Conservation (phyloP, 2,329 filamentous ascomycete species). For the Seiridium cupressi region DNA sequence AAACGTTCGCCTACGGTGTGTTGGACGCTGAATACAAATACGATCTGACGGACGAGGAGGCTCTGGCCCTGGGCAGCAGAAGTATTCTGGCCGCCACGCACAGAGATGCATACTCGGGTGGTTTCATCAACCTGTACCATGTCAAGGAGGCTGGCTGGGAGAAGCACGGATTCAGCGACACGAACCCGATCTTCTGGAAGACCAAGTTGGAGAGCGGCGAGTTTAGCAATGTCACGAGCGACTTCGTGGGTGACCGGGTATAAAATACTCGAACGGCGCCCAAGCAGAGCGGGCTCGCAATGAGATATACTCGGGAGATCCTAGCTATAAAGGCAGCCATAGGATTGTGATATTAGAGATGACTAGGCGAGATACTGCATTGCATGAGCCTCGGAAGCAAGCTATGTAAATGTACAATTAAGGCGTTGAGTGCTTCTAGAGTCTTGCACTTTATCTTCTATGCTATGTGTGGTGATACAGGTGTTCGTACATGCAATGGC, state of each 20-base stretch:
- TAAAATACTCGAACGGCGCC: neutral
- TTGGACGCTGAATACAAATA: slow-evolving; percentile 94
- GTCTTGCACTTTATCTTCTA: neutral
- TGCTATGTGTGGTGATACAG: neutral
- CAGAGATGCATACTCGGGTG: slow-evolving; percentile 97
- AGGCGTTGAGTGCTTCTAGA: slow-evolving; percentile 9
- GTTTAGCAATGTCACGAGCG: slow-evolving; percentile 90
- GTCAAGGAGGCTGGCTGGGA: slow-evolving; percentile 99
- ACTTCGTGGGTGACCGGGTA: slow-evolving; percentile 47
- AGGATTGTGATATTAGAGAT: slow-evolving; percentile 14
- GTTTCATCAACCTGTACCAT: slow-evolving; percentile 98
- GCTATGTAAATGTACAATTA: slow-evolving; percentile 22
- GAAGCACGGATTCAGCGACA: slow-evolving; percentile 97
- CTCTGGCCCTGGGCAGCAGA: slow-evolving; percentile 83
- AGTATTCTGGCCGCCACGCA: slow-evolving; percentile 96
- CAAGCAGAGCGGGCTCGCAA: neutral
- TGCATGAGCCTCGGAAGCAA: slow-evolving; percentile 11
- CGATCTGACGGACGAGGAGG: slow-evolving; percentile 82
- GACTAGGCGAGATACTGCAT: slow-evolving; percentile 7
- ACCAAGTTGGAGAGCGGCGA: slow-evolving; percentile 98
- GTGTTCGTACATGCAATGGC: neutral
- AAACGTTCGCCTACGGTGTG: slow-evolving; percentile 98
- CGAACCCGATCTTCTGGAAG: slow-evolving; percentile 99
- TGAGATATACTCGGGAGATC: neutral
- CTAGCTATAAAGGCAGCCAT: neutral